Percentiles rank a stretch among this genome's conserved stretches.
Conservation (phyloP, 1,284 basidiomycete genomes). For the Sphaerobolus stellatus region DNA sequence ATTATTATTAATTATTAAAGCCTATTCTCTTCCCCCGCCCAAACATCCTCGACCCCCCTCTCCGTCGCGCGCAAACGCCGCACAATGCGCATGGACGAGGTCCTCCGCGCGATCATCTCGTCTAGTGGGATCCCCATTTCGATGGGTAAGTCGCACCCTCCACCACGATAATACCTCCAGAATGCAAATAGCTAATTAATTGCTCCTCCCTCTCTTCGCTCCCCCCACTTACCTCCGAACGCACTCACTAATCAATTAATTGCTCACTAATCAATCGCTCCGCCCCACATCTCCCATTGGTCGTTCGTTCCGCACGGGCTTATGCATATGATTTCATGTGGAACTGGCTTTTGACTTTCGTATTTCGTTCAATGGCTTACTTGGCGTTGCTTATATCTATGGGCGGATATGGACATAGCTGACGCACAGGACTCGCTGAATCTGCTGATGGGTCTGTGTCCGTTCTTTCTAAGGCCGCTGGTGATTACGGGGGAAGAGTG, state of each 20-base stretch:
- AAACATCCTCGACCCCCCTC: constrained; percentile 43
- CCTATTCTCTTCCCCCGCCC: constrained; percentile 62
- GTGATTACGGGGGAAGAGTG: constrained; percentile 68
- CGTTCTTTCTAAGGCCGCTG: constrained; percentile 70
- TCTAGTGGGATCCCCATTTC: constrained; percentile 78
- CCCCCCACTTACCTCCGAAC: no score
- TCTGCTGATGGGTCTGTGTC: constrained; percentile 65
- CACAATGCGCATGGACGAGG: constrained; percentile 62
- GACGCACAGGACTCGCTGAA: constrained; percentile 72
- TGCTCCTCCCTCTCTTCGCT: no score
- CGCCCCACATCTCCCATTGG: no score
- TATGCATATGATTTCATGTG: no score
- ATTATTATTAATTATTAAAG: constrained; percentile 33
- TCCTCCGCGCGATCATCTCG: constrained; percentile 65
- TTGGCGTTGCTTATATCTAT: background rate
- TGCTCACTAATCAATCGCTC: no score
- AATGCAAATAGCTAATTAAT: no score
- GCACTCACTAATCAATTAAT: no score
- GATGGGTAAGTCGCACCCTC: constrained; percentile 26
- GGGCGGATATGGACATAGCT: constrained; percentile 38
- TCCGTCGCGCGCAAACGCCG: constrained; percentile 64
- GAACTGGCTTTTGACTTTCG: background rate
- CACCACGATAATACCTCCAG: no score
- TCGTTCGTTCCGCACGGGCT: no score
- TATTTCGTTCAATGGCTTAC: background rate